Percentiles rank a stretch among this genome's conserved stretches.
Evolutionary conservation across 1,284 basidiomycete species (phyloP).

Genomic region (Ganoderma multipileum): DNA sequence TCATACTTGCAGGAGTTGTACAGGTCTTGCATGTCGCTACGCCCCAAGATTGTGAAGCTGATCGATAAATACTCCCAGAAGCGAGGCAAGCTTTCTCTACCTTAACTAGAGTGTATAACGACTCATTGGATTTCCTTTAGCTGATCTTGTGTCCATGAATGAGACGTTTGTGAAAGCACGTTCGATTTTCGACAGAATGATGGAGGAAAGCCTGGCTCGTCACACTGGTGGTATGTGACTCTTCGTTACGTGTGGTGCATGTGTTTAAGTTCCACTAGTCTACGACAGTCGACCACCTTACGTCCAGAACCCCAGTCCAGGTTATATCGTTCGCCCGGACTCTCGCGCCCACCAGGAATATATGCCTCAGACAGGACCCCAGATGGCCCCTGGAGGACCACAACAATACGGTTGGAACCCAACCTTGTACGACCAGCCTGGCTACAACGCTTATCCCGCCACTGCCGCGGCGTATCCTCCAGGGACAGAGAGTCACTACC

Average conservation of each 20-base stretch:
- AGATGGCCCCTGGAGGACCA: conserved; percentile 37
- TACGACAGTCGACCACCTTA: conserved; percentile 41
- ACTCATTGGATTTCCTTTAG: conserved; percentile 45
- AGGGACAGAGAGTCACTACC: conserved; percentile 34
- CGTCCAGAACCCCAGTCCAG: conserved; percentile 32
- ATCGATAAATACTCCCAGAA: conserved; percentile 99
- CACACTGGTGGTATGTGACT: conserved; percentile 62
- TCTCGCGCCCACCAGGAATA: conserved; percentile 36
- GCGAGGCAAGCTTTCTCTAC: conserved; percentile 57
- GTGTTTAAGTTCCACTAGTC: conserved; percentile 27
- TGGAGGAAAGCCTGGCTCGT: conserved; percentile 86
- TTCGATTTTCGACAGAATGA: conserved; percentile 87
- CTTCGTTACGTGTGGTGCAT: not conserved
- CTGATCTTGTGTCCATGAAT: conserved; percentile 89
- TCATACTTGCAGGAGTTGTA: conserved; percentile 77
- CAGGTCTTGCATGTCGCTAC: conserved; percentile 85
- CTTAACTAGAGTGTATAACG: not conserved
- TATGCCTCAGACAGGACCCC: conserved; percentile 37
- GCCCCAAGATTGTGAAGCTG: conserved; percentile 94
- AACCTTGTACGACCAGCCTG: conserved; percentile 53
- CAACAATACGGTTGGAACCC: conserved; percentile 51
- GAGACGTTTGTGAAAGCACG: conserved; percentile 87
- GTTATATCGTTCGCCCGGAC: conserved; percentile 38
- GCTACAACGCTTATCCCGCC: conserved; percentile 49
- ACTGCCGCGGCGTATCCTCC: conserved; percentile 43